Evolutionary conservation across 306 rosid species (phyloP), one percentile per base, ranked within the genome.

Genomic region (Lithocarpus polystachyus): DNA sequence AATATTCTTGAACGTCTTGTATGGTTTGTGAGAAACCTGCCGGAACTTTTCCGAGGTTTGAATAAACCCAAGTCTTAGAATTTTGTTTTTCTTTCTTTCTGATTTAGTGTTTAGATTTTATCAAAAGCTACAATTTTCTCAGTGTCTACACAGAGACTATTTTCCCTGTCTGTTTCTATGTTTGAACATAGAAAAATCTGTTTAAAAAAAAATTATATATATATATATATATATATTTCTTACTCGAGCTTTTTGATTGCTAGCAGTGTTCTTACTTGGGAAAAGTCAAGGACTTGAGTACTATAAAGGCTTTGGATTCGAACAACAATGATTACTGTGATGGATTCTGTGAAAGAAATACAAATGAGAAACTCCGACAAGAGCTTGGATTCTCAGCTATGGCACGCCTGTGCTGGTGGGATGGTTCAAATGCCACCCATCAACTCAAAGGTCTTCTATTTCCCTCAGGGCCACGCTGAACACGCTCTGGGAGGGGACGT

Each of bases 321-420:
- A 40, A 40, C 15, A 28, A 55, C 52, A 11, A 88, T 88, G 93
- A 88, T 88, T 53, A 77, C 75, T 22, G 88, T 79, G 2, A 84
- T 88, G 94, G 92, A 92, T 84, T 85, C 91, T 54, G 75, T 83
- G 55, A 88, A 87, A 59, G 85, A 83, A 48, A 67, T 77, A 15
- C 43, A 71, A 76, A 81, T 59, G 80, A 84, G 61, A 72, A 83
- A 53, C 57, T 60, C 86, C 17, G 96, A 91, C 70, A 90, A 87
- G 68, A 82, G 82, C 61, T 80, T 93, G 77, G 98, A 96, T 81
- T 88, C 98, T 77, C 97, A 96, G 71, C 81, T 96, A 24, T 96
- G 98, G 98, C 98, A 91, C 57, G 98, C 97, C 2, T 93, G 97
- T 71, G 99, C 99, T 22, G 99, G 99, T 75, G 92, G 94, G 78